Evolutionary conservation across 2,329 filamentous ascomycete genomes (phyloP), one percentile per base, ranked within the genome.

Genomic region (Sclerotinia glacialis): DNA sequence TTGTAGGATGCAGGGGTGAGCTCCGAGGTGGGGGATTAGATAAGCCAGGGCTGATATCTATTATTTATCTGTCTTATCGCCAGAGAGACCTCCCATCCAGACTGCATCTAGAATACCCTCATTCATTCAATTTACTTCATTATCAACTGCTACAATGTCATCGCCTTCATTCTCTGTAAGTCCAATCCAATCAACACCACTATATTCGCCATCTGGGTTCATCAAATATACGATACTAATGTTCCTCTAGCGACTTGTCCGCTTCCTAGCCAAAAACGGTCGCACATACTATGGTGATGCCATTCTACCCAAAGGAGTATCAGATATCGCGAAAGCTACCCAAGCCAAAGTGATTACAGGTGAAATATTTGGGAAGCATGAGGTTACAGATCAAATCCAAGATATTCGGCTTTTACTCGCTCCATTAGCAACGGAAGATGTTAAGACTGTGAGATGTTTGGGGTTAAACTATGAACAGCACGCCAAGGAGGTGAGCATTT

Each of bases 391-490:
- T 68, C 80, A 87, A 67, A 78, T 88, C 21, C 83, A 82, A 62
- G 81, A 83, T 65, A 83, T 86, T 68, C 79, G 80, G 47, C 76
- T 80, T 56, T 80, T 92, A n/a, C 81, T 91, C 18, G 79, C 86
- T 2, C 89, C 89, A 0, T 79, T 92, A 23, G 84, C 86, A 1
- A 80, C 82, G 2, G 81, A 86, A 62, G 83, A 90, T 67, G 83
- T 89, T 66, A 82, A 81, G 72, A 90, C 88, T 0, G 87, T 91
- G 58, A 83, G 89, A 65, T 91, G 89, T 70, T 76, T 92, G 16
- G 89, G 89, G 0, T 79, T 92, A 60, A 92, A 92, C 78, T 92
- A 92, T 74, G 86, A 84, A 61, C 82, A 89, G 71, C 89, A 92
- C 74, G 89, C 89, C 9, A 85, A 85, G 73, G 89, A 91, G 79